Evolutionary conservation across 73 alveolate species (phyloP), one percentile per base, ranked within the genome.

Genomic region (Breviolum minutum): DNA sequence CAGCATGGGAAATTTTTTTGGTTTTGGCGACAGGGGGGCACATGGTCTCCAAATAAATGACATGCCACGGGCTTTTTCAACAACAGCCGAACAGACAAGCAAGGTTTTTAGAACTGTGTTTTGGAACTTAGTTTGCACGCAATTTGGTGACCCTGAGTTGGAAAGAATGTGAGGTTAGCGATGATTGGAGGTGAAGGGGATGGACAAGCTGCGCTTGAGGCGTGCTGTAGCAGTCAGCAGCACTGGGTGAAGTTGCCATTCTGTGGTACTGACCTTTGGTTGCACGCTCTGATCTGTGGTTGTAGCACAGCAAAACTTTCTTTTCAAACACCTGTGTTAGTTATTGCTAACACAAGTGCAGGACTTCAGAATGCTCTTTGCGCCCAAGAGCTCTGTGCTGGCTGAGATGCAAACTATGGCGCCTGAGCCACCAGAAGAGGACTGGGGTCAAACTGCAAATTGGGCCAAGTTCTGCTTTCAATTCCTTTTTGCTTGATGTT

Each of bases 361-460:
- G 83, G 97, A 92, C 89, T 92, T 92, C 8, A 87, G 97, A 24
- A 92, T 80, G 61, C 86, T 92, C n/a, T 92, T 92, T 60, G 97
- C 79, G 48, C 97, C 97, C 24, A 92, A 60, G 97, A 73, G 97
- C 60, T 63, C 97, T 6, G 97, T 92, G 64, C 14, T 92, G 88
- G 97, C 88, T 7, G 97, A 92, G 79, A 27, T 92, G 97, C 79
- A 69, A 48, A 60, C 97, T 64, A 92, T 92, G 97, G 97, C 97
- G 7, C 97, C 97, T 1, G 90, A 71, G 64, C 90, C 85, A 12
- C 40, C 63, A 14, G 97, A 71, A 54, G 97, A 90, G 87, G 91
- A 68, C 77, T 17, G 77, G 24, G n/a, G 24, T 27, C 32, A 24
- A 16, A 76, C 19, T 27, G 30, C 63, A 40, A 19, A 20, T 12